Percentiles rank a stretch among this genome's conserved stretches.
These are phyloP conservation scores for Sclerotinia sclerotiorum DNA, from an alignment of 2,329 filamentous ascomycete genomes.

Conservation along the genomic window DNA sequence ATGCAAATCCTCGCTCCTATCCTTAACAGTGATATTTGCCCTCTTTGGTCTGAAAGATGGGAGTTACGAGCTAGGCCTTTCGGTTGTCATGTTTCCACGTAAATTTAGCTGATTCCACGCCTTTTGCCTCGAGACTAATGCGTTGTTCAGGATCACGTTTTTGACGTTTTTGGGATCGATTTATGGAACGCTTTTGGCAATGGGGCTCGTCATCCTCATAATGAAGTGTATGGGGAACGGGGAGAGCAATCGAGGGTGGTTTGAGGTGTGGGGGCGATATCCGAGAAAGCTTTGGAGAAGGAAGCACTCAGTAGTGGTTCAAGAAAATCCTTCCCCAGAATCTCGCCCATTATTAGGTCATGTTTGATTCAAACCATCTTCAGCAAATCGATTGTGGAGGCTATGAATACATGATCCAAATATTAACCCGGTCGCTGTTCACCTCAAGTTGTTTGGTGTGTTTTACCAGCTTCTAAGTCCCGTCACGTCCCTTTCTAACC, in stretches of 20 bases:
- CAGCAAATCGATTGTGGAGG: not conserved
- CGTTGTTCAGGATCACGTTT: constrained; percentile 40
- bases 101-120: not conserved
- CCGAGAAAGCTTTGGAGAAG: not conserved
- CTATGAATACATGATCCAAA: not conserved
- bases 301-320: not conserved
- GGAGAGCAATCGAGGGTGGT: not conserved
- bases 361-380: not conserved
- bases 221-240: not conserved
- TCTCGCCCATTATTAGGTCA: constrained; percentile 7
- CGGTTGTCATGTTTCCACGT: constrained; percentile 46
- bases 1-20: constrained; percentile 53
- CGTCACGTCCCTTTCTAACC: not conserved
- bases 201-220: constrained; percentile 24
- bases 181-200: constrained; percentile 37
- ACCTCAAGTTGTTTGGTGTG: not conserved
- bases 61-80: constrained; percentile 45
- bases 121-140: not conserved
- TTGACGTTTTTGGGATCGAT: constrained; percentile 42
- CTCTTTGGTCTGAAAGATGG: constrained; percentile 51
- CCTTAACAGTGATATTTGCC: constrained; percentile 52
- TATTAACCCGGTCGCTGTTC: not conserved
- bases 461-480: not conserved
- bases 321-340: not conserved
- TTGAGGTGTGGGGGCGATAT: not conserved